Percentiles rank a stretch among this genome's conserved stretches.
These are phyloP conservation scores for Mycena sanguinolenta DNA, from an alignment of 768 basidiomycete species.

Conservation along the genomic window DNA sequence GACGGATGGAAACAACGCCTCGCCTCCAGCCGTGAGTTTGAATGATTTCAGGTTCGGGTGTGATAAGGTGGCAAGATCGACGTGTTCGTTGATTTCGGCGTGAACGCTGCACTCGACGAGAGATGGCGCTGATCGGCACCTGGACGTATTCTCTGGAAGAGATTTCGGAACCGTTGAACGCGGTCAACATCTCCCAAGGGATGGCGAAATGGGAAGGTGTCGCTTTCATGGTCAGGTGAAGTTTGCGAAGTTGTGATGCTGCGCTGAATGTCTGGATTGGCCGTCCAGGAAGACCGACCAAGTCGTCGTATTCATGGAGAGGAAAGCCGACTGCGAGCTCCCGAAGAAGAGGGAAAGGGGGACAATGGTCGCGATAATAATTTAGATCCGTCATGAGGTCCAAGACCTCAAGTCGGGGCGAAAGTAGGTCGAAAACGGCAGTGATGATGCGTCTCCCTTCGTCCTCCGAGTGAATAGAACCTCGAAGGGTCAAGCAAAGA, in stretches of 20 bases:
- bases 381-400: neutral
- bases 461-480: too few relatives aligned
- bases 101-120: constrained; percentile 9
- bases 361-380: neutral
- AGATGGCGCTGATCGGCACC: neutral
- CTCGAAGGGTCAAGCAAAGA: neutral
- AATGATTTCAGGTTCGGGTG: neutral
- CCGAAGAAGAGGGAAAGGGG: neutral
- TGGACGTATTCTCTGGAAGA: neutral
- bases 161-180: neutral
- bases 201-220: neutral
- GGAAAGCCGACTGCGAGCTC: neutral
- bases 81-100: too few relatives aligned
- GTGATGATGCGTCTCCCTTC: neutral
- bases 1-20: neutral
- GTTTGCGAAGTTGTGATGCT: constrained; percentile 10
- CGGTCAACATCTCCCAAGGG: constrained; percentile 1
- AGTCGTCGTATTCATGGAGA: neutral
- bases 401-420: neutral
- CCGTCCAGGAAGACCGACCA: too few relatives aligned
- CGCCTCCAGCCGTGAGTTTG: neutral
- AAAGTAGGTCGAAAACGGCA: neutral
- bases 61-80: neutral
- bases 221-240: neutral
- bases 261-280: constrained; percentile 2